Base-by-base conservation (phyloP, 2,329 filamentous ascomycete genomes). In the Xylaria sp. region DNA sequence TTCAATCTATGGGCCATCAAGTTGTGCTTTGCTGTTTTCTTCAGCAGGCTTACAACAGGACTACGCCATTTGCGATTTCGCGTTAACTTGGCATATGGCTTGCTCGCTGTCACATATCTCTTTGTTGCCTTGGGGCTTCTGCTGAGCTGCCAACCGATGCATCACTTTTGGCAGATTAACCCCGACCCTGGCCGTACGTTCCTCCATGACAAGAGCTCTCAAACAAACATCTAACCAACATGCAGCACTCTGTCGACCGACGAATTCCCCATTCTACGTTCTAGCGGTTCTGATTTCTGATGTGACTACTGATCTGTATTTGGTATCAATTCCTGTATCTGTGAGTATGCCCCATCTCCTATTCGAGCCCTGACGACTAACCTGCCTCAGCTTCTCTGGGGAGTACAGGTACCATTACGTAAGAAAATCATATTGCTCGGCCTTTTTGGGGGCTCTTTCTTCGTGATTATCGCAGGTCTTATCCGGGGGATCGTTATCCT, bases 141-240 rank as follows among this genome's bases (percentile, higher is more conserved):
- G 6, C 79, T 85, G n/a, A 80, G 80, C 1, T 86, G 84, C 69
- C 69, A 72, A 52, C 84, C 85, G 0, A 79, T 86, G 46, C 72
- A 79, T 23, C 81, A 82, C 61, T 84, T 85, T 67, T 87, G 85
- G 84, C 85, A 86, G 74, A 85, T 81, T 48, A 75, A 79, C 67
- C 85, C 83, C 3, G 72, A 83, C 20, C 84, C 84, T 5, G 83
- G 83, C 6, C 82, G 82, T 84, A 68, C 69, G 81, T 79, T 28
- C n/a, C 55, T 64, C 39, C 64, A 63, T 39, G 18, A 18, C n/a
- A 36, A 18, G 33, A 28, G 51, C 66, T 46, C 66, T 31, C 18
- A 23, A 7, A 64, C 55, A 52, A 71, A 12, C 64, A 62, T 28
- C 52, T 60, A 41, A 52, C 60, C 13, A 0, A 48, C 15, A 33